Evolutionary conservation across 495 filamentous ascomycete genomes (phyloP), one percentile per base, ranked within the genome.

Genomic region (Aspergillus haitiensis): DNA sequence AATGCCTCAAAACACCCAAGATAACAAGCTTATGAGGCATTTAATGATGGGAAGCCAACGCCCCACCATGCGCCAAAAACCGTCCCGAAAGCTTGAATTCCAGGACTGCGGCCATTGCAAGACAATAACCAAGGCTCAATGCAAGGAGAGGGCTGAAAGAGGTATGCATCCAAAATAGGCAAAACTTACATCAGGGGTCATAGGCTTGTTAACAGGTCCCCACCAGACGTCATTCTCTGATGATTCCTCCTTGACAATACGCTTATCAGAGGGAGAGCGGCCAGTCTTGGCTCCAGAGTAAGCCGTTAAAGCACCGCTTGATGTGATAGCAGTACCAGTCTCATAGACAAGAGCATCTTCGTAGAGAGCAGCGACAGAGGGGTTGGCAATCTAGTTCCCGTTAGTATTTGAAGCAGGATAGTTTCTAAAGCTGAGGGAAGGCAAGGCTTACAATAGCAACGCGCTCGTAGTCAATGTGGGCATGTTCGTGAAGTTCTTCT

Each of bases 341-440:
- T 98, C 94, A 81, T 98, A 98, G 65, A 98, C 94, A 50, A 98
- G 84, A 56, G 94, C 94, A 88, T 98, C 94, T 84, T 98, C 94
- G 82, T 98, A 98, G 62, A 98, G 84, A 61, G 94, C 90, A 66
- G 95, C 86, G 58, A 97, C 94, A 39, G 93, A 84, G 70, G 91
- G 87, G 76, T 94, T 96, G 78, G 89, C 87, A 66, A 94, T 90
- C 91, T 95, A 67, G 35, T 27, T 16, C 16, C 9, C 36, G 60
- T 57, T 56, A 60, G 64, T 63, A 48, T 47, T 10, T n/a, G 13
- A 15, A 31, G 16, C 13, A 27, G 16, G 16, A 16, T 12, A 11
- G 60, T 35, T 44, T 42, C 27, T 36, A 50, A 18, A 46, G 46
- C 33, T 12, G 40, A 49, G 39, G 40, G 44, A 51, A 35, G 42